These are phyloP conservation scores for Pythium coloratum DNA, from an alignment of 352 stramenopile species.

Conservation along the genomic window DNA sequence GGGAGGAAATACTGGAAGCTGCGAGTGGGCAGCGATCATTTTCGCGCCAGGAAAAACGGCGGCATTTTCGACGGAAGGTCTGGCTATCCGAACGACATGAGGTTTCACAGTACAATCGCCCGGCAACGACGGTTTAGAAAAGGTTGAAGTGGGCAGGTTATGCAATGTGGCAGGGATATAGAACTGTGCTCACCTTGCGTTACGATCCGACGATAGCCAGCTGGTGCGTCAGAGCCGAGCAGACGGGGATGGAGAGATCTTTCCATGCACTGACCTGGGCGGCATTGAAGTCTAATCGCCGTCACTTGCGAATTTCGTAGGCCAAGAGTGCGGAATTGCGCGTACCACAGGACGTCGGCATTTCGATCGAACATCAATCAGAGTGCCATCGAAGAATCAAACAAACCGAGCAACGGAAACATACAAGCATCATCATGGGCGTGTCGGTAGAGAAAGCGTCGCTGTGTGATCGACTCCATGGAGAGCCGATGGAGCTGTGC, in stretches of 20 bases:
- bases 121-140: background rate
- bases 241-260: constrained; percentile 5
- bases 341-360: constrained; percentile 9
- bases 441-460: constrained; percentile 13
- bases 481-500: background rate
- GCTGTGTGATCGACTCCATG: background rate
- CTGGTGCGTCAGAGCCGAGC: constrained; percentile 19
- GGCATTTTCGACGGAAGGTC: background rate
- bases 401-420: no score
- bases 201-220: constrained; percentile 11
- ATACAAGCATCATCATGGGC: constrained; percentile 8
- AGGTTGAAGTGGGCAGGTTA: background rate
- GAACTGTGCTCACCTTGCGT: constrained; percentile 2
- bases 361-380: constrained; percentile 7
- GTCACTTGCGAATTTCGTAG: constrained; percentile 17
- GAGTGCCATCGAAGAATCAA: background rate
- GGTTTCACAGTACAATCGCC: background rate
- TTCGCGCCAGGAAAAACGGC: background rate
- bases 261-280: constrained; percentile 6
- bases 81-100: background rate
- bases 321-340: background rate
- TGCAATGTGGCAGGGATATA: background rate
- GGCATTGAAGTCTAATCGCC: constrained; percentile 25
- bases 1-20: background rate
- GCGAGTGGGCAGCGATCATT: background rate